phyloP scores from a whole-genome alignment of 2,329 filamentous ascomycete species.

The Microdochium trichocladiopsis region DNA sequence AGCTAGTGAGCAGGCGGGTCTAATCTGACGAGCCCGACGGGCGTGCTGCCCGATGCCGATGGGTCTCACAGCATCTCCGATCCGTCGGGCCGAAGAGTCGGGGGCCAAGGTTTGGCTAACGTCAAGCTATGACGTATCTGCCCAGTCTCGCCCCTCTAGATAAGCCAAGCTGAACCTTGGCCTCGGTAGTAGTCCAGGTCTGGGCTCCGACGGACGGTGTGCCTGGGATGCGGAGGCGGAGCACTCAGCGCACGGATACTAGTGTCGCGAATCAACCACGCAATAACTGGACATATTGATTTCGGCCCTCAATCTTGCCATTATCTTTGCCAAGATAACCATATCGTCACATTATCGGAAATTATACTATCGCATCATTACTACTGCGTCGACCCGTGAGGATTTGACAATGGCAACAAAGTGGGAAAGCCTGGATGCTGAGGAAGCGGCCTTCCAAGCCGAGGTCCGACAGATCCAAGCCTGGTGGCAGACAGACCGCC shows the following conservation, averaged over 20 bases:
- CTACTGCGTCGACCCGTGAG: background rate
- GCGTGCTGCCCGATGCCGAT: background rate
- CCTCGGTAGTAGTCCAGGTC: background rate
- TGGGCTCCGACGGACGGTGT: background rate
- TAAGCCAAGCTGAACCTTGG: background rate
- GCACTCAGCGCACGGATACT: background rate
- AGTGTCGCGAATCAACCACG: background rate
- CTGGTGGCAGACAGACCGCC: constrained; percentile 8
- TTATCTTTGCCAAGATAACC: background rate
- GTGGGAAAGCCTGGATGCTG: constrained; percentile 3
- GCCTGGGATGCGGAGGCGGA: background rate
- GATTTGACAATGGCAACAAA: constrained; percentile 3
- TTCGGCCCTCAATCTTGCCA: background rate
- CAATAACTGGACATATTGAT: background rate
- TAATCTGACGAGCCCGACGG: background rate
- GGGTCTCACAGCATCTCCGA: background rate
- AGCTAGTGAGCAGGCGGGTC: background rate
- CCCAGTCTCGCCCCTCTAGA: background rate
- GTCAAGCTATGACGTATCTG: background rate
- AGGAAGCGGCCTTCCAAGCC: constrained; percentile 5
- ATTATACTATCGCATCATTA: background rate
- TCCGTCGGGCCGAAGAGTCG: background rate
- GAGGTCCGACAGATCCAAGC: constrained; percentile 4
- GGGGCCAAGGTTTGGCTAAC: background rate
- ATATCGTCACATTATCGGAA: background rate